Conservation (phyloP, 352 stramenopile genomes). For the Phytophthora pluvialis region DNA sequence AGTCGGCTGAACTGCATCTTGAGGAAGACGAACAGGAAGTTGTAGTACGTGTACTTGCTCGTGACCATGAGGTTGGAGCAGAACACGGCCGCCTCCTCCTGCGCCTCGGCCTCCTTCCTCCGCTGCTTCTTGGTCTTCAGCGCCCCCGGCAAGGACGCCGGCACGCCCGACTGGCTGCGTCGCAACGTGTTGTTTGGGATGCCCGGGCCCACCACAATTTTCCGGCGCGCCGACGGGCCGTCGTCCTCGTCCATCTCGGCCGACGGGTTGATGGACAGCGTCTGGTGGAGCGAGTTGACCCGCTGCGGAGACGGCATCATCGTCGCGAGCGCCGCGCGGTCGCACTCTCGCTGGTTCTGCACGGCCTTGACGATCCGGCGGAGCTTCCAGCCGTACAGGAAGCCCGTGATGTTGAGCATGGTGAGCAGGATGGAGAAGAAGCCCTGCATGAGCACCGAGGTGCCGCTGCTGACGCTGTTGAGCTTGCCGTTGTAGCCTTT, state of each 20-base stretch:
- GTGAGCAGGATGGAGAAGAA: conserved; percentile 87
- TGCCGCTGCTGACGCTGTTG: conserved; percentile 77
- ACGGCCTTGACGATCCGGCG: conserved; percentile 87
- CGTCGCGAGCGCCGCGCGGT: conserved; percentile 79
- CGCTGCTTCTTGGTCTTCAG: conserved; percentile 42
- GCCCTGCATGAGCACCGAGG: conserved; percentile 84
- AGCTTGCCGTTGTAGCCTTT: conserved; percentile 89
- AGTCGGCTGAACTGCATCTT: conserved; percentile 92
- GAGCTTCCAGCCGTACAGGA: conserved; percentile 90
- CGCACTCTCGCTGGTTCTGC: conserved; percentile 79
- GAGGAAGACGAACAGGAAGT: conserved; percentile 90
- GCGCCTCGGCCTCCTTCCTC: conserved; percentile 29
- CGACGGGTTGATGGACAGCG: conserved; percentile 64
- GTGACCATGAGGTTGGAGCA: conserved; percentile 83
- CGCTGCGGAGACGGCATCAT: conserved; percentile 69
- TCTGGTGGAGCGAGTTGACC: conserved; percentile 56
- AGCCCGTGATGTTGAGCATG: conserved; percentile 75
- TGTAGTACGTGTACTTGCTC: conserved; percentile 93
- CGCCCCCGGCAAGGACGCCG: conserved; percentile 18
- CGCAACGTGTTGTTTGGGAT: conserved; percentile 27
- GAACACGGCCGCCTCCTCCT: conserved; percentile 49
- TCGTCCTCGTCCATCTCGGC: conserved; percentile 51
- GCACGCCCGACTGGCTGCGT: conserved; percentile 33
- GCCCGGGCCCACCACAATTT: conserved; percentile 50
- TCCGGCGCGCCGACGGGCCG: conserved; percentile 43